Base-by-base conservation (phyloP, 2,329 filamentous ascomycete genomes). In the Dothistroma pini region DNA sequence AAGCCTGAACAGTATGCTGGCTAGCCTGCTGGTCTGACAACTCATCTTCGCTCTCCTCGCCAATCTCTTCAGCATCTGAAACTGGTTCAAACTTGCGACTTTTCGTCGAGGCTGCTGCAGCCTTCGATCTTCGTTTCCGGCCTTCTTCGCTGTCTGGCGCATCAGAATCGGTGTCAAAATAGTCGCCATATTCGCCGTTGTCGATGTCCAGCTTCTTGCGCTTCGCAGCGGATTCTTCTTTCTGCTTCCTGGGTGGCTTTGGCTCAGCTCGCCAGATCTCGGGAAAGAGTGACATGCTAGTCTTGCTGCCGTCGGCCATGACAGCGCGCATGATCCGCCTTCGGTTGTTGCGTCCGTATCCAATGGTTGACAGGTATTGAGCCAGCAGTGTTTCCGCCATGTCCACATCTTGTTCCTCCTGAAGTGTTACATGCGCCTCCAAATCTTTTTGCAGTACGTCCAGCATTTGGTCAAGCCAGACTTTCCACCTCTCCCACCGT, bases 401-500 rank as follows among this genome's bases (percentile, higher is more conserved):
- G 49, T 71, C 49, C 9, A 66, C 64, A 16, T 64, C 60, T 25
- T 60, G 62, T 5, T 70, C 69, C 16, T 57, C 54, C 66, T 65
- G n/a, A 61, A 63, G 25, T 66, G 66, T 38, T 14, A 82, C 72
- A 6, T 87, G 80, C 63, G 86, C 84, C 6, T 81, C 74, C 73
- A 89, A 86, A 68, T 96, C 90, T 2, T 80, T 78, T 66, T 95
- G 88, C 12, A 97, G 78, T 7, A 89, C 85, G 69, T 93, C 89
- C 5, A 96, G 75, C 82, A 96, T 89, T 63, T 89, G 87, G 35
- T 87, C 84, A 14, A 97, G 79, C 89, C 91, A 96, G 8, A 85
- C 76, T 68, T 83, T 86, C 92, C 93, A 97, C 70, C 87, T 83
- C 54, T 81, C 83, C 93, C 95, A 97, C 21, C 93, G 83, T 47